Evolutionary conservation across 345 rosid genomes (phyloP), one percentile per base, ranked within the genome.

Genomic region (Combretum micranthum): DNA sequence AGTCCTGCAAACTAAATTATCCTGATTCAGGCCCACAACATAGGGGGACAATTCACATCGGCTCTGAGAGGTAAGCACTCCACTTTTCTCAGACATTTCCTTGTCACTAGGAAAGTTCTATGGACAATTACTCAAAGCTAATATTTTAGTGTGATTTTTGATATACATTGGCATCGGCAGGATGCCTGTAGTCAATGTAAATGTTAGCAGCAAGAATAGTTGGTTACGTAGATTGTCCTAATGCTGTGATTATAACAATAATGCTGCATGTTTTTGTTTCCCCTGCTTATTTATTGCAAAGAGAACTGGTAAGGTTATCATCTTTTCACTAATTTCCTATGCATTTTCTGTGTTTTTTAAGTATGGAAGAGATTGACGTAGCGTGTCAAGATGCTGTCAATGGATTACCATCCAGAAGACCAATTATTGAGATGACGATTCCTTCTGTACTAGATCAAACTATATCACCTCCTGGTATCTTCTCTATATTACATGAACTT

Each of bases 381-480:
- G 91, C 94, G 26, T 80, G 87, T 67, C 89, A 80, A 74, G 96
- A 86, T 72, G 71, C 89, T 47, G 78, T 64, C 46, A 86, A 78
- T 55, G 94, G 94, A 53, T 22, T 80, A 54, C 91, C 91, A 57
- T 80, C 87, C 0, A 61, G 67, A 70, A 82, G 83, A 71, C 97
- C 97, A 53, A 74, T 90, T 64, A 79, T 90, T 44, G 97, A 90
- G 69, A 87, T 90, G 96, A 85, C 91, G 57, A 83, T 90, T 66
- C 94, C 94, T 63, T 85, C 97, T 47, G 69, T 69, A 18, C 56
- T 87, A 56, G 97, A 90, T 77, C 73, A 68, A 47, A 90, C 96
- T 44, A 87, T 90, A 61, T 85, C 91, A 52, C 96, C 96, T 46
- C 83, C 80, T 42, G 96, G 97, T 73, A 75, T 32, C 39, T 6